These are phyloP conservation scores for Leccinellum rugosiceps DNA, from an alignment of 768 basidiomycete genomes.

Conservation along the genomic window DNA sequence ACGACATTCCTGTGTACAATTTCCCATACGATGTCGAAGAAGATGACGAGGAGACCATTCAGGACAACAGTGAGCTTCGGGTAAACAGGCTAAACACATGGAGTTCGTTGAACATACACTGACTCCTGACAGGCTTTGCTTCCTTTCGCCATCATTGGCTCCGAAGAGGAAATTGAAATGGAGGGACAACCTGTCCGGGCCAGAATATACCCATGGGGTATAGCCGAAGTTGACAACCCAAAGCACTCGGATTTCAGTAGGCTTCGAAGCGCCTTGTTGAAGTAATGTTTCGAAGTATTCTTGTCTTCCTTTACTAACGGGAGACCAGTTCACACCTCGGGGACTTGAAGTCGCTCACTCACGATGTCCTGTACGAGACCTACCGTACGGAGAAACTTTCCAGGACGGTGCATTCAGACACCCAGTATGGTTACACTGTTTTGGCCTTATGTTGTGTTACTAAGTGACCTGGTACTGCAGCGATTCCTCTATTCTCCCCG, in stretches of 20 bases:
- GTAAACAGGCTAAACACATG: slow-evolving; percentile 41
- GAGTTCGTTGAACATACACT: slow-evolving; percentile 1
- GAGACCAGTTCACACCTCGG: slow-evolving; percentile 79
- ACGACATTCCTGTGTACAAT: slow-evolving; percentile 97
- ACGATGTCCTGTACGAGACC: slow-evolving; percentile 93
- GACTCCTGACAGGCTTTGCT: slow-evolving; percentile 62
- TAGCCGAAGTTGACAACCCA: slow-evolving; percentile 99
- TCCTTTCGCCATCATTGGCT: slow-evolving; percentile 96
- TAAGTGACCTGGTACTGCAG: slow-evolving; percentile 37
- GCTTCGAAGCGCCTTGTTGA: slow-evolving; percentile 85
- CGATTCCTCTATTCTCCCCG: slow-evolving; percentile 88
- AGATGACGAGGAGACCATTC: slow-evolving; percentile 97
- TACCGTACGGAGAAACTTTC: slow-evolving; percentile 98
- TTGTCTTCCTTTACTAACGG: slow-evolving; percentile 8
- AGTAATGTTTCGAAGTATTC: slow-evolving; percentile 44
- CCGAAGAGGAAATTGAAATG: slow-evolving; percentile 94
- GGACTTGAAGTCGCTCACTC: slow-evolving; percentile 91
- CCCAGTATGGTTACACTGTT: slow-evolving; percentile 46
- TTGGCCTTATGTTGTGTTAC: slow-evolving; percentile 8
- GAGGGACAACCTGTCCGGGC: slow-evolving; percentile 90
- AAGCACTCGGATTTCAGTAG: slow-evolving; percentile 98
- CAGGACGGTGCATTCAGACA: slow-evolving; percentile 77
- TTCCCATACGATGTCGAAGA: slow-evolving; percentile 99
- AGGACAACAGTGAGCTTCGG: slow-evolving; percentile 94
- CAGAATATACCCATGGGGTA: slow-evolving; percentile 97